Evolutionary conservation across 2,329 filamentous ascomycete species (phyloP).

Genomic region (Lizonia empirigonia): DNA sequence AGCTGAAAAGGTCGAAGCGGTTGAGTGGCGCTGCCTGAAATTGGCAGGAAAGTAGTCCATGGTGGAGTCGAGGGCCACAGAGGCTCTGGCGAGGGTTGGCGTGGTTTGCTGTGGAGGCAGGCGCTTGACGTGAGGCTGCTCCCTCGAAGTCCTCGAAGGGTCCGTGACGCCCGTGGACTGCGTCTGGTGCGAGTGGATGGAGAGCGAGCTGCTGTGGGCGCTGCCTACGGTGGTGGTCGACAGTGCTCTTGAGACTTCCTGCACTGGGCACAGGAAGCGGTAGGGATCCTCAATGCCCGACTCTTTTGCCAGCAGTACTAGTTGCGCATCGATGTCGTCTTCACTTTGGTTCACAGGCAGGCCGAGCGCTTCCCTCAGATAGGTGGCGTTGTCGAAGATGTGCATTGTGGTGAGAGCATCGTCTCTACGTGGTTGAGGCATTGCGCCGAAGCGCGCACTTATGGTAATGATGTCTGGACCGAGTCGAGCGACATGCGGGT

Average conservation of each 20-base stretch:
- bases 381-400: slow-evolving; percentile 45
- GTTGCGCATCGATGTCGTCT: slow-evolving; percentile 39
- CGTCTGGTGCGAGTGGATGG: slow-evolving; percentile 43
- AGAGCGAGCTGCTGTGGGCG: slow-evolving; percentile 41
- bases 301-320: slow-evolving; percentile 35
- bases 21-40: slow-evolving; percentile 29
- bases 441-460: slow-evolving; percentile 40
- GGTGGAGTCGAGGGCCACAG: slow-evolving; percentile 27
- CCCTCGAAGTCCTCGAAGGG: slow-evolving; percentile 41
- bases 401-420: slow-evolving; percentile 35
- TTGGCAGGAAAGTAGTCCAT: slow-evolving; percentile 24
- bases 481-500: slow-evolving; percentile 25
- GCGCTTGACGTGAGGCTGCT: slow-evolving; percentile 30
- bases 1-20: slow-evolving; percentile 28
- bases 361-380: slow-evolving; percentile 38
- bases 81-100: slow-evolving; percentile 23
- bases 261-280: slow-evolving; percentile 32
- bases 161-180: slow-evolving; percentile 44
- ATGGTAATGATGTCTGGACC: slow-evolving; percentile 32
- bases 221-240: slow-evolving; percentile 41
- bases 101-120: slow-evolving; percentile 24
- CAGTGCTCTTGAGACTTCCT: slow-evolving; percentile 34
- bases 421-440: slow-evolving; percentile 35
- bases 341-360: slow-evolving; percentile 36
- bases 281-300: slow-evolving; percentile 44